Evolutionary conservation across 176 grass and related monocot genomes (phyloP).

Genomic region (Carex cristatella): DNA sequence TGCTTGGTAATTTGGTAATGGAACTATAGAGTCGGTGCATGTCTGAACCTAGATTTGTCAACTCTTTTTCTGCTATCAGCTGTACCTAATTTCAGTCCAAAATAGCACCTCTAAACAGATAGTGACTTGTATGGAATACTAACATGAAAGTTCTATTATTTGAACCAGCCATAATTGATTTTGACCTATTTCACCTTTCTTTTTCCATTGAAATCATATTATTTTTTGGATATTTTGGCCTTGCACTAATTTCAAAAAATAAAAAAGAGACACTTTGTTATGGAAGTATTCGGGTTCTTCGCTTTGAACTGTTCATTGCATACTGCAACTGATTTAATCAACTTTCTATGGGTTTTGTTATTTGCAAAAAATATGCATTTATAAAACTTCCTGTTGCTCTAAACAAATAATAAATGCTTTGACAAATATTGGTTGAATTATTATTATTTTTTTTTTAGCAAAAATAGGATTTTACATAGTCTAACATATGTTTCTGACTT

Average conservation of each 20-base stretch:
- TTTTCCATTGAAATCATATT: neutral
- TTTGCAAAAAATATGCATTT: neutral
- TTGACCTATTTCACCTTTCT: neutral
- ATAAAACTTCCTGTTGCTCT: neutral
- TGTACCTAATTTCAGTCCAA: neutral
- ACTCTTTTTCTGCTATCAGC: neutral
- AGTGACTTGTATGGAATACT: neutral
- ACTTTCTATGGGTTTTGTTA: neutral
- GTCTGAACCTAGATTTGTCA: neutral
- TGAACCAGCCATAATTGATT: slow-evolving; percentile 2
- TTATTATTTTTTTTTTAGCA: neutral
- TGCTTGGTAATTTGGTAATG: too few species aligned
- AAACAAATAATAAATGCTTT: neutral
- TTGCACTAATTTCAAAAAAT: neutral
- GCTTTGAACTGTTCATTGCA: neutral
- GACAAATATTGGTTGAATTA: neutral
- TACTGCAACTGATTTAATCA: neutral
- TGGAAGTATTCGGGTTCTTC: neutral
- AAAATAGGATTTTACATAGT: neutral
- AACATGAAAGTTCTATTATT: neutral
- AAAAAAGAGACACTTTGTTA: neutral
- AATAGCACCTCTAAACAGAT: neutral
- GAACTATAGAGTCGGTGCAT: too few species aligned
- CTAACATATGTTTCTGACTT: neutral
- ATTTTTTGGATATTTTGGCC: neutral